Base-by-base conservation (phyloP, 495 filamentous ascomycete species). In the Penicillium desertorum region DNA sequence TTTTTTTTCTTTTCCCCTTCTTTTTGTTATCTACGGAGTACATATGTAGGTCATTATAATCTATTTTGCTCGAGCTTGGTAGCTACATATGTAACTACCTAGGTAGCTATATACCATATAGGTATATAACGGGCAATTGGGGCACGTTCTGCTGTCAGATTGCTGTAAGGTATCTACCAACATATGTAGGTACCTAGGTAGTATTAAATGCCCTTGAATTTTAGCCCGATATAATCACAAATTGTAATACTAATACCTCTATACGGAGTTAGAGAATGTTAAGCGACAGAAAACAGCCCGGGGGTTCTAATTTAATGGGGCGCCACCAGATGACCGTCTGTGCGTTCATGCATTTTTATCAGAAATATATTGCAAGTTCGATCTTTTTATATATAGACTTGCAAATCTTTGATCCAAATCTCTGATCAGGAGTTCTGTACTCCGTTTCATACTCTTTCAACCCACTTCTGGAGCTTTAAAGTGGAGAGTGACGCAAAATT, bases 401-500 rank as follows among this genome's bases (percentile, higher is more conserved):
- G 8, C n/a, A 12, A 37, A n/a, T 37, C 34, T 37, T n/a, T 2
- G 14, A 49, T 36, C 10, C 5, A 43, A 19, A 30, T 32, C 50
- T 44, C 36, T 44, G 36, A 23, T 42, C n/a, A 54, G 51, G 42
- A 55, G 43, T 14, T 36, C 30, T 46, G 52, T 55, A 45, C 52
- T 46, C 34, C 23, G 25, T 54, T 34, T 22, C 17, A 48, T 48
- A 48, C 45, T 34, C 44, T 25, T 27, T 10, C 9, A 48, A 62
- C 51, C 57, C 62, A 65, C 57, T 56, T 56, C n/a, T 50, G 63
- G 58, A 61, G 58, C 63, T 66, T 44, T 44, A 30, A 61, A 59
- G 64, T 67, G 62, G 62, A 68, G 62, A 65, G 65, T 59, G 55
- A 64, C 64, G 62, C 64, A 64, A 59, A 54, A 57, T 58, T 50